Conservation (phyloP, 768 basidiomycete species). For the Hericium alpestre region DNA sequence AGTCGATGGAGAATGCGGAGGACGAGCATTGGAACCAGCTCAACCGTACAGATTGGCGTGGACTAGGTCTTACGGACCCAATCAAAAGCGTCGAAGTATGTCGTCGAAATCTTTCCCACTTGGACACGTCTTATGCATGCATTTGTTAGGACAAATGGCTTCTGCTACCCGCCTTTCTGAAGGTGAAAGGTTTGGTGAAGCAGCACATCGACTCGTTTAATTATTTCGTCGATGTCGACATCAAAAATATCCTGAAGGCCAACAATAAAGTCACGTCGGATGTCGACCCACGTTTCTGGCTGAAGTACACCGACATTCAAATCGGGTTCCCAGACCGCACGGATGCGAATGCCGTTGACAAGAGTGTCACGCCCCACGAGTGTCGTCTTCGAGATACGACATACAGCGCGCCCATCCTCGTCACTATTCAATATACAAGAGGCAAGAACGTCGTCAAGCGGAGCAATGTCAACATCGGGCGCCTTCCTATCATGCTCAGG, state of each 20-base stretch:
- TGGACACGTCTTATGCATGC: not conserved
- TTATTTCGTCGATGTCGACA: slow-evolving; percentile 94
- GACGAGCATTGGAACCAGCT: slow-evolving; percentile 51
- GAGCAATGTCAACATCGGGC: slow-evolving; percentile 76
- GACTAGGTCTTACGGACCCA: slow-evolving; percentile 75
- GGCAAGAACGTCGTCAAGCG: slow-evolving; percentile 82
- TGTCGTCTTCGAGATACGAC: slow-evolving; percentile 93
- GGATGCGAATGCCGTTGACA: slow-evolving; percentile 69
- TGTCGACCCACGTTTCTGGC: slow-evolving; percentile 92
- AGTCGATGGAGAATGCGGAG: slow-evolving; percentile 11
- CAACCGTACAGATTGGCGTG: slow-evolving; percentile 54
- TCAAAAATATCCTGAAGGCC: slow-evolving; percentile 91
- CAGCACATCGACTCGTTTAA: slow-evolving; percentile 99
- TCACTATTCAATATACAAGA: slow-evolving; percentile 90
- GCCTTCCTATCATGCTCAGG: slow-evolving; percentile 91
- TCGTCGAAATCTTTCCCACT: slow-evolving; percentile 4
- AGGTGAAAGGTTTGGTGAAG: slow-evolving; percentile 97
- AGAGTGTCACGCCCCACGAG: slow-evolving; percentile 88
- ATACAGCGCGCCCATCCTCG: slow-evolving; percentile 86
- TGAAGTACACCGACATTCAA: slow-evolving; percentile 92
- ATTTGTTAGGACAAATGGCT: slow-evolving; percentile 90
- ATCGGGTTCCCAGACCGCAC: slow-evolving; percentile 88
- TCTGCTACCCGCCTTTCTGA: slow-evolving; percentile 87
- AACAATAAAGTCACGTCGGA: slow-evolving; percentile 93
- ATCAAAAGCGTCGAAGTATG: slow-evolving; percentile 85